phyloP scores from a whole-genome alignment of 2,329 filamentous ascomycete genomes.

The Diaporthe batatas region DNA sequence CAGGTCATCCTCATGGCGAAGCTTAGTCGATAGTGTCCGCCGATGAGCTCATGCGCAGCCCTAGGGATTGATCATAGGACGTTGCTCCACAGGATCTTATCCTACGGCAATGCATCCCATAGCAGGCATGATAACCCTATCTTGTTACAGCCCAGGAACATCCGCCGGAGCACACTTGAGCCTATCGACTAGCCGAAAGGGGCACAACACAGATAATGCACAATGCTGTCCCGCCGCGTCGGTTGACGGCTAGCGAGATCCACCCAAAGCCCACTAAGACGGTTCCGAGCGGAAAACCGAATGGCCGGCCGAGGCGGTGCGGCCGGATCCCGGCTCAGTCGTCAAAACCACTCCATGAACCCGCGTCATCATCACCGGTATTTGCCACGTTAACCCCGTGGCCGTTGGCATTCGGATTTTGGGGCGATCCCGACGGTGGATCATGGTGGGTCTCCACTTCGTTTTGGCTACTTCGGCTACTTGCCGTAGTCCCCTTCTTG shows the following conservation, averaged over 20 bases:
- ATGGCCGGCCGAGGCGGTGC: neutral
- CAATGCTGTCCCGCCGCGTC: neutral
- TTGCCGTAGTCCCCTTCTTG: neutral
- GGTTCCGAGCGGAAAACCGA: slow-evolving; percentile 1
- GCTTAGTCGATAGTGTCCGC: neutral
- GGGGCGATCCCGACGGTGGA: too few relatives aligned
- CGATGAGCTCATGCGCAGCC: neutral
- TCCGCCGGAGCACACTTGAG: too few relatives aligned
- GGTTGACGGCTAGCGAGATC: neutral
- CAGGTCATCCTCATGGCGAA: slow-evolving; percentile 7
- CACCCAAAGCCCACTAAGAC: neutral
- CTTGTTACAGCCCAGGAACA: neutral
- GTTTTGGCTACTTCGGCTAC: neutral
- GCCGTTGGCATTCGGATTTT: slow-evolving; percentile 25
- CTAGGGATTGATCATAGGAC: neutral
- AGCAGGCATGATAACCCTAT: too few relatives aligned
- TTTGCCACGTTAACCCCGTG: slow-evolving; percentile 31
- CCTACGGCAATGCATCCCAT: neutral
- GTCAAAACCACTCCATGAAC: slow-evolving; percentile 40
- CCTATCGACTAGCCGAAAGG: neutral
- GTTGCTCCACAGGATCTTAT: neutral
- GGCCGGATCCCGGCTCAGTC: slow-evolving; percentile 31
- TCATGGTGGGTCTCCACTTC: neutral
- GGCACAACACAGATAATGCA: neutral
- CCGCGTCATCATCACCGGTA: slow-evolving; percentile 30